A percentile compares a stretch with the other conserved stretches of the same genome.
Conservation (phyloP, 2,329 filamentous ascomycete species). For the Venturia asperata region DNA sequence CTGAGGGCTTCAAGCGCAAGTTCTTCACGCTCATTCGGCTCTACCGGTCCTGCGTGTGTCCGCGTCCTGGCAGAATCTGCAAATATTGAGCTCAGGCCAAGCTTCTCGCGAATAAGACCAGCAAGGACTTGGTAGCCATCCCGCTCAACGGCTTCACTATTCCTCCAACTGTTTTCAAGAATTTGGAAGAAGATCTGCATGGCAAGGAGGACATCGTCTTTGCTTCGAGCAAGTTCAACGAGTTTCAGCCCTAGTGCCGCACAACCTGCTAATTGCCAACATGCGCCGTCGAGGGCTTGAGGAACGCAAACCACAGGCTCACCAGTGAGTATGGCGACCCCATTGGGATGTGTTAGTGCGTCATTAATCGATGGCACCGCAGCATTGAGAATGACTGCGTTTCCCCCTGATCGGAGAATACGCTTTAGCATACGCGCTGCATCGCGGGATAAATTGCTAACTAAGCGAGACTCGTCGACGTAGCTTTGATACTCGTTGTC, state of each 20-base stretch:
- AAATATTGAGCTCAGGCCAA: slow-evolving; percentile 47
- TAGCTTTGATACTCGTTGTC: slow-evolving; percentile 70
- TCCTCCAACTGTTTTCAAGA: slow-evolving; percentile 87
- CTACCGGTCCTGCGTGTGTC: slow-evolving; percentile 29
- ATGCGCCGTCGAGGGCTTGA: slow-evolving; percentile 79
- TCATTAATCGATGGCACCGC: slow-evolving; percentile 83
- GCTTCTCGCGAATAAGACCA: slow-evolving; percentile 74
- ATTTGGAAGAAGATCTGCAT: slow-evolving; percentile 80
- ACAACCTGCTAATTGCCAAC: slow-evolving; percentile 90
- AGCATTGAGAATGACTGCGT: slow-evolving; percentile 78
- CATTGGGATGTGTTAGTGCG: slow-evolving; percentile 72
- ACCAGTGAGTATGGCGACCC: slow-evolving; percentile 74
- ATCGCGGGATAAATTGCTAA: slow-evolving; percentile 66
- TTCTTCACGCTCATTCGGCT: slow-evolving; percentile 41
- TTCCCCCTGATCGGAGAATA: slow-evolving; percentile 64
- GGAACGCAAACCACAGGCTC: slow-evolving; percentile 75
- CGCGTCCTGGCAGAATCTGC: slow-evolving; percentile 42
- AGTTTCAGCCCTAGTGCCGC: slow-evolving; percentile 78
- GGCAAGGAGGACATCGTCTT: slow-evolving; percentile 65
- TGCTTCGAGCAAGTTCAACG: slow-evolving; percentile 65
- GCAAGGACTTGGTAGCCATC: slow-evolving; percentile 88
- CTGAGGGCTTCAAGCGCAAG: slow-evolving; percentile 59
- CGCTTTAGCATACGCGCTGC: slow-evolving; percentile 62
- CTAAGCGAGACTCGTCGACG: slow-evolving; percentile 63
- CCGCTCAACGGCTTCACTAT: slow-evolving; percentile 96